phyloP scores from a whole-genome alignment of 495 filamentous ascomycete genomes.

The Aspergillus cristatus region DNA sequence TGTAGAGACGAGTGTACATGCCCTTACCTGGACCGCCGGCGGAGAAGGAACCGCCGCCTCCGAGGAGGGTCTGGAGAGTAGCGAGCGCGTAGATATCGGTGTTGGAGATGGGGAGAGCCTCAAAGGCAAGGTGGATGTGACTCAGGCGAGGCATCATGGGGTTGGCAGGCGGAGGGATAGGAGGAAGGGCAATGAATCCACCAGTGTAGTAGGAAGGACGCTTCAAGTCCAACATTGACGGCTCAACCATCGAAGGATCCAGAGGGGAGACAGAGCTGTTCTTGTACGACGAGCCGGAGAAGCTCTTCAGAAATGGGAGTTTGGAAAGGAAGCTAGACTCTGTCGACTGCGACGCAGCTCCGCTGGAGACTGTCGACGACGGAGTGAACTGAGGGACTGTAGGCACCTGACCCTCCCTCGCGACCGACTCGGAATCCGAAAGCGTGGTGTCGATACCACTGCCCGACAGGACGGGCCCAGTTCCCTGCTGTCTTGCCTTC shows the following conservation, averaged over 20 bases:
- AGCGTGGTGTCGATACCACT: conserved; percentile 46
- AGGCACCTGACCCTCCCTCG: conserved; percentile 27
- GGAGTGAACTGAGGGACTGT: conserved; percentile 33
- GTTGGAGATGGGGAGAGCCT: conserved; percentile 82
- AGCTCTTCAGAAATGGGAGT: conserved; percentile 87
- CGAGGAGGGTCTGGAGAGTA: conserved; percentile 92
- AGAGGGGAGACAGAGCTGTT: conserved; percentile 45
- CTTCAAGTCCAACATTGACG: conserved; percentile 45
- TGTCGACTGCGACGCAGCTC: conserved; percentile 30
- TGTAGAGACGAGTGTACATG: conserved; percentile 97
- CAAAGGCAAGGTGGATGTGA: conserved; percentile 91
- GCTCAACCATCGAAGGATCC: conserved; percentile 34
- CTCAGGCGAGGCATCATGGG: conserved; percentile 73
- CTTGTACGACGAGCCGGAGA: conserved; percentile 57
- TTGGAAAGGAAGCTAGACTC: conserved; percentile 60
- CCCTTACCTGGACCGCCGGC: conserved; percentile 96
- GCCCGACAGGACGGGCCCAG: conserved; percentile 47
- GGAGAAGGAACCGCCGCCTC: conserved; percentile 94
- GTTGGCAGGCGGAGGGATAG: conserved; percentile 65
- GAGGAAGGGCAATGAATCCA: conserved; percentile 77
- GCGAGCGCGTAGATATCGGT: conserved; percentile 94
- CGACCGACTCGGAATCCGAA: conserved; percentile 39
- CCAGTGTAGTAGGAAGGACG: conserved; percentile 83
- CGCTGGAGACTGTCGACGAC: conserved; percentile 29
- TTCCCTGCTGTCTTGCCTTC: conserved; percentile 35